Percentiles rank a stretch among this genome's conserved stretches.
Conservation (phyloP, 495 filamentous ascomycete genomes). For the Aspergillus biplanus region DNA sequence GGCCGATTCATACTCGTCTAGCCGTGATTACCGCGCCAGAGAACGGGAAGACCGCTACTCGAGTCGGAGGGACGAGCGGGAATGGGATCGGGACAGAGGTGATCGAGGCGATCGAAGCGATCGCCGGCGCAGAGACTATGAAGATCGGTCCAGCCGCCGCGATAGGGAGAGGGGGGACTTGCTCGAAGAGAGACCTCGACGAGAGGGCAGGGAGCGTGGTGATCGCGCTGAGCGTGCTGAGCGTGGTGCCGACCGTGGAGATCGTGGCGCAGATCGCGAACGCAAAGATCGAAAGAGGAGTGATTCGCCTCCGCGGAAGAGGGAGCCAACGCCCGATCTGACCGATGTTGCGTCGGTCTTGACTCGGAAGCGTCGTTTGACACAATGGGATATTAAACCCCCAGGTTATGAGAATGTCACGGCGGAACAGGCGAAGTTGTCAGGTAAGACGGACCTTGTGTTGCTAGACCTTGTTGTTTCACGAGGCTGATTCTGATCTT, state of each 20-base stretch:
- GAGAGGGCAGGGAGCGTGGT: conserved; percentile 50
- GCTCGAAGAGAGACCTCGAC: conserved; percentile 66
- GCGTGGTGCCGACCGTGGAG: conserved; percentile 24
- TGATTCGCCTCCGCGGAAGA: conserved; percentile 81
- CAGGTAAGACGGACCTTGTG: conserved; percentile 55
- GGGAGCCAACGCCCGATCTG: conserved; percentile 93
- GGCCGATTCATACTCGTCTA: conserved; percentile 85
- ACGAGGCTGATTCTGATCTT: conserved; percentile 3
- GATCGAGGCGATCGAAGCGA: conserved; percentile 62
- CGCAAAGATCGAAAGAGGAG: conserved; percentile 74
- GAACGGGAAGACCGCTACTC: conserved; percentile 90
- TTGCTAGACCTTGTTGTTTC: not conserved
- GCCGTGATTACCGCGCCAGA: conserved; percentile 85
- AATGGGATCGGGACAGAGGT: conserved; percentile 74
- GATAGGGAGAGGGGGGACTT: conserved; percentile 59
- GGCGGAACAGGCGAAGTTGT: conserved; percentile 97
- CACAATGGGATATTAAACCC: conserved; percentile 99
- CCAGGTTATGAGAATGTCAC: conserved; percentile 98
- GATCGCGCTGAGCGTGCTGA: conserved; percentile 36
- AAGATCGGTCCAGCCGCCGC: conserved; percentile 61
- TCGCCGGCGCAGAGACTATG: conserved; percentile 62
- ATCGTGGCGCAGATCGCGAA: conserved; percentile 21
- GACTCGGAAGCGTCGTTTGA: conserved; percentile 85
- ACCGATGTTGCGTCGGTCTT: conserved; percentile 79
- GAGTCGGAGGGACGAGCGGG: conserved; percentile 63